These are phyloP conservation scores for Malus hybrid DNA, from an alignment of 331 rosid species.

Conservation along the genomic window DNA sequence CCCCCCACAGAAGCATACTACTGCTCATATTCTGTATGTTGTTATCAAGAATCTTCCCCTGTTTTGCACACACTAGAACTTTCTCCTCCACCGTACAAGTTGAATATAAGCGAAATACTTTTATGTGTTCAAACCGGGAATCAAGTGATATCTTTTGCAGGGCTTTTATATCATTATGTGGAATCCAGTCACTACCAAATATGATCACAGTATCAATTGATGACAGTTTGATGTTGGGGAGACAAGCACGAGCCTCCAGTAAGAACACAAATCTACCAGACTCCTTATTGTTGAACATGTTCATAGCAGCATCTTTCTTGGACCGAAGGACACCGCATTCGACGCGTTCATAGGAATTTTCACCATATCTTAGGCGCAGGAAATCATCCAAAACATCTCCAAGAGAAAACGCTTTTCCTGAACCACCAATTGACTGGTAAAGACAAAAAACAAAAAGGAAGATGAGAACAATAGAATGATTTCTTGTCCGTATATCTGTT, in stretches of 20 bases:
- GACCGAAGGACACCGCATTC: constrained; percentile 30
- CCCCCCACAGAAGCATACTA: constrained; percentile 74
- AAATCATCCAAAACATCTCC: constrained; percentile 88
- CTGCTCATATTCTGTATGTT: constrained; percentile 32
- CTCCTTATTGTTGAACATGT: constrained; percentile 60
- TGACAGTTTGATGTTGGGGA: constrained; percentile 54
- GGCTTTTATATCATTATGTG: constrained; percentile 65
- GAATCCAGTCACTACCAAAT: constrained; percentile 87
- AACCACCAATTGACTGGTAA: constrained; percentile 59
- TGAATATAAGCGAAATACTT: constrained; percentile 78
- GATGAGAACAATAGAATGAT: constrained; percentile 3
- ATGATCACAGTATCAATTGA: constrained; percentile 65
- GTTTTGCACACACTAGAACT: constrained; percentile 61
- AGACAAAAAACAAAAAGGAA: not conserved
- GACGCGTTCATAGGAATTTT: constrained; percentile 69
- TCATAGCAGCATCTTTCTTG: constrained; percentile 54
- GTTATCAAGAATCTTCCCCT: constrained; percentile 53
- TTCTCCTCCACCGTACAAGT: constrained; percentile 80
- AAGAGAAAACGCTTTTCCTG: constrained; percentile 36
- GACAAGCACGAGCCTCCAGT: constrained; percentile 74
- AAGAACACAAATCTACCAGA: constrained; percentile 65
- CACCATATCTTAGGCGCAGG: constrained; percentile 57
- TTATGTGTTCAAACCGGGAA: constrained; percentile 48
- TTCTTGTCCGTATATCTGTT: not conserved
- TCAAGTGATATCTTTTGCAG: constrained; percentile 75